These are phyloP conservation scores for Davidsoniella eucalypti DNA, from an alignment of 2,329 filamentous ascomycete species.

Conservation along the genomic window DNA sequence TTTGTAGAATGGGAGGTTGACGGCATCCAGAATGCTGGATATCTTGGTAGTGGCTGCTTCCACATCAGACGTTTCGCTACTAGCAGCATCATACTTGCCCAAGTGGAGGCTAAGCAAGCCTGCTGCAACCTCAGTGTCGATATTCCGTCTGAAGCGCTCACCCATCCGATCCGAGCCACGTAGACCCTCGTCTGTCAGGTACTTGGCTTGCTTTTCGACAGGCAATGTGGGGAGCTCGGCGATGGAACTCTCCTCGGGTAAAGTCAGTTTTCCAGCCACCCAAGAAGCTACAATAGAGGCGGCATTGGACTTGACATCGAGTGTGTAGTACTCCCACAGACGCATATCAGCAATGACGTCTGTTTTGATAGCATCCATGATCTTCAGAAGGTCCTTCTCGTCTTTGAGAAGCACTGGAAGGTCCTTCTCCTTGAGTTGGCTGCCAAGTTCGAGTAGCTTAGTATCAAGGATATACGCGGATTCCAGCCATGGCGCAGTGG, in stretches of 20 bases:
- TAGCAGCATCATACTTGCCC: slow-evolving; percentile 33
- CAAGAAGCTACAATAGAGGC: slow-evolving; percentile 56
- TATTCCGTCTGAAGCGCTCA: slow-evolving; percentile 55
- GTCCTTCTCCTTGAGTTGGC: slow-evolving; percentile 50
- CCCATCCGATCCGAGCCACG: slow-evolving; percentile 58
- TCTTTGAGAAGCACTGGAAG: slow-evolving; percentile 59
- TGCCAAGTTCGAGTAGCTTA: slow-evolving; percentile 58
- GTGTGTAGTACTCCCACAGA: slow-evolving; percentile 86
- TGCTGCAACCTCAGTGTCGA: slow-evolving; percentile 55
- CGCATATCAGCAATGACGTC: slow-evolving; percentile 61
- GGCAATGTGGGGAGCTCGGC: slow-evolving; percentile 15
- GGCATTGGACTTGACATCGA: slow-evolving; percentile 60
- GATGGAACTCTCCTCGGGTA: slow-evolving; percentile 27
- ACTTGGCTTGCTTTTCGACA: slow-evolving; percentile 34
- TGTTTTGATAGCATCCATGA: slow-evolving; percentile 74
- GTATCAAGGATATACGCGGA: slow-evolving; percentile 46
- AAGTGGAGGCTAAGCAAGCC: slow-evolving; percentile 18
- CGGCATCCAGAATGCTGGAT: slow-evolving; percentile 53
- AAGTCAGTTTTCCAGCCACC: slow-evolving; percentile 40
- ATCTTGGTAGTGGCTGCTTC: slow-evolving; percentile 32
- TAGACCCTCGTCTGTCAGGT: slow-evolving; percentile 53
- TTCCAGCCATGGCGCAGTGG: slow-evolving; percentile 67
- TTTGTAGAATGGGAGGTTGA: slow-evolving; percentile 77
- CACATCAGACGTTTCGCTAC: slow-evolving; percentile 28
- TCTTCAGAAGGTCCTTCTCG: slow-evolving; percentile 54